Base-by-base conservation (phyloP, 2,329 filamentous ascomycete genomes). In the Nothophaeocryptopus gaeumannii region DNA sequence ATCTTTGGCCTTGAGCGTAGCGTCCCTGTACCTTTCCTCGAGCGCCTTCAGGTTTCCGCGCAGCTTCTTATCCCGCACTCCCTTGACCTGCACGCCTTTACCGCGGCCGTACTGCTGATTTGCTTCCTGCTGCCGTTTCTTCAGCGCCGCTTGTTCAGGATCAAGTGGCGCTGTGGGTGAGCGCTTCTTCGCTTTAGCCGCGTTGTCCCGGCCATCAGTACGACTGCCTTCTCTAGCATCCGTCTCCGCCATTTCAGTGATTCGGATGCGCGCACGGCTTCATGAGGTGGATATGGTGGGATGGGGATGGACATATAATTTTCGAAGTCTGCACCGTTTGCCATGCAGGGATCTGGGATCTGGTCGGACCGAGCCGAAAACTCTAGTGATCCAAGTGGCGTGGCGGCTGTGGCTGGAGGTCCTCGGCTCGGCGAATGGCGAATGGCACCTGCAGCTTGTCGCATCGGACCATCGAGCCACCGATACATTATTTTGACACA, bases 31-130 rank as follows among this genome's bases (percentile, higher is more conserved):
- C 69, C 93, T 93, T 52, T 75, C 75, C 68, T 99, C 93, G 39
- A 96, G 78, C 2, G 78, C 78, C 65, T 84, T 85, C 42, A 99
- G 74, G 58, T 89, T 95, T 10, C 83, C 80, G 41, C 89, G 85
- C 55, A 97, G 73, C 70, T 97, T 99, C 78, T 88, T 95, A 76
- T 97, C 90, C 63, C 84, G 87, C 63, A 96, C 82, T 8, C 75
- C 77, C 64, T 85, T 86, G 39, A 85, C 78, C 51, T 85, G 79
- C 60, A 95, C 85, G 55, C 81, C 81, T 59, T 82, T 82, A 42
- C 93, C 93, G 60, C 93, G 84, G 31, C 93, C 93, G 72, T 99
- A 99, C 61, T 89, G 53, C 40, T 58, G 51, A 58, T 63, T 60
- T 61, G 74, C 64, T 51, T 67, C 62, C 33, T 58, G 55, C 54